Evolutionary conservation across 2,329 filamentous ascomycete genomes (phyloP).

Genomic region (Xylaria sp.): DNA sequence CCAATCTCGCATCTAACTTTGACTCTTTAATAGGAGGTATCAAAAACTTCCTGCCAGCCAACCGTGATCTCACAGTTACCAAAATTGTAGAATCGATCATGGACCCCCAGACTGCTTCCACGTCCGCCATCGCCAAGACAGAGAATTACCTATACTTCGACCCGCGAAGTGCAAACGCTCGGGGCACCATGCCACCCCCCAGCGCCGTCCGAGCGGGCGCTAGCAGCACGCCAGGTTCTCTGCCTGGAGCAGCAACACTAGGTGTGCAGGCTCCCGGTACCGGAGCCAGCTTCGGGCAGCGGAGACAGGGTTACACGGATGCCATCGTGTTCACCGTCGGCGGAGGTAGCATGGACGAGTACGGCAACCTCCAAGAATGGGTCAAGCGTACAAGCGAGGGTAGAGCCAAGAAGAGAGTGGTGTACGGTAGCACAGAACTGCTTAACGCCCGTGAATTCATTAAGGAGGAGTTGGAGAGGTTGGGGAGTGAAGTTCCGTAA

Average conservation of each 20-base stretch:
- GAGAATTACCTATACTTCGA: conserved; percentile 98
- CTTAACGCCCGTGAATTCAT: conserved; percentile 77
- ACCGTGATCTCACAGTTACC: conserved; percentile 94
- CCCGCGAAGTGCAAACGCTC: conserved; percentile 89
- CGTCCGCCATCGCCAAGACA: conserved; percentile 93
- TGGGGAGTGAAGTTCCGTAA: conserved; percentile 67
- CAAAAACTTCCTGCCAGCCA: conserved; percentile 96
- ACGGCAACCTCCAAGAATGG: conserved; percentile 97
- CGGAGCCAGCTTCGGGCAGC: conserved; percentile 87
- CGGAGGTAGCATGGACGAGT: conserved; percentile 98
- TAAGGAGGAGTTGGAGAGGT: conserved; percentile 69
- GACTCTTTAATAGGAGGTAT: conserved; percentile 95
- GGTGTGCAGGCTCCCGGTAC: conserved; percentile 70
- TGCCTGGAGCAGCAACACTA: conserved; percentile 57
- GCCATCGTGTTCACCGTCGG: conserved; percentile 95
- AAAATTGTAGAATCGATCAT: conserved; percentile 99
- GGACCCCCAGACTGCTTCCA: conserved; percentile 91
- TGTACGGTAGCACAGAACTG: conserved; percentile 93
- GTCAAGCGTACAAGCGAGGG: conserved; percentile 78
- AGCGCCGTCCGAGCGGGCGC: conserved; percentile 66
- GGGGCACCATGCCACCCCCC: conserved; percentile 88
- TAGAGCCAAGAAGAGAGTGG: conserved; percentile 79
- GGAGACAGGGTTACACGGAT: conserved; percentile 88
- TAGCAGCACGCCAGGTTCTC: conserved; percentile 55
- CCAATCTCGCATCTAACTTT: conserved; percentile 79